Base-by-base conservation (phyloP, 2,329 filamentous ascomycete genomes). In the Phymatotrichopsis omnivora region DNA sequence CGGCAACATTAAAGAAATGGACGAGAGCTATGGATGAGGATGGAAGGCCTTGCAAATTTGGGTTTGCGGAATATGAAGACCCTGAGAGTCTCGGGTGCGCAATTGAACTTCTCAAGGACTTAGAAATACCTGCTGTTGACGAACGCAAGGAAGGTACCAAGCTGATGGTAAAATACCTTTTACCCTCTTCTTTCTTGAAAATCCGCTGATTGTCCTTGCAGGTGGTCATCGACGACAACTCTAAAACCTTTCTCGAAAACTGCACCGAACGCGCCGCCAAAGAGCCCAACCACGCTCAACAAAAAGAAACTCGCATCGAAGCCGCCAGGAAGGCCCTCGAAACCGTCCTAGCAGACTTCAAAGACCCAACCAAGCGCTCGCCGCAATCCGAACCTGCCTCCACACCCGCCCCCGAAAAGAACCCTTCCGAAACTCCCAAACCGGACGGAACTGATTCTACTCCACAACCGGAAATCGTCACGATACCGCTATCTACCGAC, bases 51-150 rank as follows among this genome's bases (percentile, higher is more conserved):
- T 80, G 81, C 64, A 81, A 80, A 53, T 96, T 96, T 68, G 91
- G 89, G 11, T 96, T 98, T 65, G 91, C 89, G 49, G 83, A 95
- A 64, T 98, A 83, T 64, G 89, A 94, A 53, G 87, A 96, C 63
- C 78, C 80, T 19, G 84, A 94, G 63, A 89, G 86, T 55, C 71
- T 98, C 56, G 78, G 81, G 62, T 80, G 80, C 33, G 91, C 89
- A 32, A 78, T 87, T 44, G 85, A 93, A 63, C 75, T 94, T 45
- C 75, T 95, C 57, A 78, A 78, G 61, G 80, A 91, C 58, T 71
- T 95, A 53, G 72, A 85, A 60, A 76, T 96, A 37, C 91, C 91
- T 23, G 69, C 53, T 42, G 42, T 54, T 43, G 54, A 56, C 43
- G 45, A 56, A 16, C 47, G 42, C 24, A 48, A 25, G 8, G 45